phyloP scores from a whole-genome alignment of 2,329 filamentous ascomycete genomes.

The Beauveria australis region DNA sequence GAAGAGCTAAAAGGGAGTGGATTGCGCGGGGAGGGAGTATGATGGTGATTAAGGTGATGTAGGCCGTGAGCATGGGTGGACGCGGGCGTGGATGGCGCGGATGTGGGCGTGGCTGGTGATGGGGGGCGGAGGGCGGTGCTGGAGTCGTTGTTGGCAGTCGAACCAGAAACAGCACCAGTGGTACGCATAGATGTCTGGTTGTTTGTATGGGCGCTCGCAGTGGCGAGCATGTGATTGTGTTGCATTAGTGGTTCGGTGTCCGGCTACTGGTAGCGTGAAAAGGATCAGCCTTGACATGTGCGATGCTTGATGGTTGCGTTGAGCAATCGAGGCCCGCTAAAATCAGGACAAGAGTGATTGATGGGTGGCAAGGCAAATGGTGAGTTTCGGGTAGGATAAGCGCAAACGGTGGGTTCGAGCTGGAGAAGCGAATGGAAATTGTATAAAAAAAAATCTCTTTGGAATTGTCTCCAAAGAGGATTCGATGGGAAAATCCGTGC shows the following conservation, averaged over 20 bases:
- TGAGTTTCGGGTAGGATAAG: neutral
- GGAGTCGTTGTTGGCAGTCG: neutral
- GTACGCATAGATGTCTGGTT: neutral
- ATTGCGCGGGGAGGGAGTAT: conserved; percentile 14
- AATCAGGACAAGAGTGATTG: neutral
- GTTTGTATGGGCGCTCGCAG: conserved; percentile 10
- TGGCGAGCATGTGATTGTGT: conserved; percentile 19
- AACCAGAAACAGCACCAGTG: neutral
- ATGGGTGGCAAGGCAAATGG: too few relatives aligned
- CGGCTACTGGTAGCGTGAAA: neutral
- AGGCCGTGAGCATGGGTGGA: conserved; percentile 17
- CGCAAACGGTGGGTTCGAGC: too few relatives aligned
- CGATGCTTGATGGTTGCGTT: neutral
- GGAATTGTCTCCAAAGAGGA: neutral
- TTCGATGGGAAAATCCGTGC: neutral
- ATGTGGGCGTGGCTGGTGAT: neutral
- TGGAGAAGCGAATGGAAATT: too few relatives aligned
- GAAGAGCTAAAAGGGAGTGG: conserved; percentile 14
- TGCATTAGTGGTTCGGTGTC: neutral
- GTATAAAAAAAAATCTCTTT: too few relatives aligned
- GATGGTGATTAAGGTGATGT: conserved; percentile 4
- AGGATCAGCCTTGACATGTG: conserved; percentile 10
- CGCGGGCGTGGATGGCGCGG: neutral
- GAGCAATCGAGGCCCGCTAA: conserved; percentile 3
- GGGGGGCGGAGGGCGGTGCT: neutral